Percentiles rank a stretch among this genome's conserved stretches.
Evolutionary conservation across 169 alveolate genomes (phyloP).

Genomic region (Plasmodium adleri): DNA sequence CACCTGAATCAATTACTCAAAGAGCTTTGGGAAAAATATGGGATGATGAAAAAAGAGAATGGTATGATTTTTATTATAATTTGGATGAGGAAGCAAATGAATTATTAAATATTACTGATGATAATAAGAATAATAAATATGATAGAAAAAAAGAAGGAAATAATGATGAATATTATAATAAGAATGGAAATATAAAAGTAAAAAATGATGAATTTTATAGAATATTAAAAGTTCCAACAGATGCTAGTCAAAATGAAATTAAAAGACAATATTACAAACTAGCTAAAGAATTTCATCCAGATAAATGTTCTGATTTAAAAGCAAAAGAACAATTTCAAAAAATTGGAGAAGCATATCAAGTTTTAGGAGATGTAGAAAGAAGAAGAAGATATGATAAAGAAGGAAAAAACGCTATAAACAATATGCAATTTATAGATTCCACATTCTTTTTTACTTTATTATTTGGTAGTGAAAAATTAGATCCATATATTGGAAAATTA

Average conservation of each 20-base stretch:
- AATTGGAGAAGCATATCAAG: slow-evolving; percentile 94
- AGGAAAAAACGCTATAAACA: slow-evolving; percentile 93
- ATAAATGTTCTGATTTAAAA: slow-evolving; percentile 92
- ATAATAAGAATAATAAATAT: slow-evolving; percentile 40
- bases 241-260: slow-evolving; percentile 86
- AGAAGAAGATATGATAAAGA: slow-evolving; percentile 92
- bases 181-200: slow-evolving; percentile 77
- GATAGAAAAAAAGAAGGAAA: slow-evolving; percentile 11
- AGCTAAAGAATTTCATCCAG: slow-evolving; percentile 95
- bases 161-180: slow-evolving; percentile 59
- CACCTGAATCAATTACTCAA: slow-evolving; percentile 92
- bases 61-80: slow-evolving; percentile 88
- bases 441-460: slow-evolving; percentile 90
- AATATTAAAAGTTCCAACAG: slow-evolving; percentile 87
- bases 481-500: slow-evolving; percentile 91
- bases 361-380: slow-evolving; percentile 94
- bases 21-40: slow-evolving; percentile 90
- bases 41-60: slow-evolving; percentile 89
- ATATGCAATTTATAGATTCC: slow-evolving; percentile 92
- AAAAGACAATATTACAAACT: slow-evolving; percentile 89
- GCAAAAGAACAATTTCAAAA: slow-evolving; percentile 91
- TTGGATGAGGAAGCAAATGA: slow-evolving; percentile 86
- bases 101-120: slow-evolving; percentile 73
- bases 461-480: slow-evolving; percentile 92
- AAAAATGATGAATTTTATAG: slow-evolving; percentile 89